Evolutionary conservation across 768 basidiomycete genomes (phyloP), one percentile per base, ranked within the genome.

Genomic region (Termitomyces bulborhizus): DNA sequence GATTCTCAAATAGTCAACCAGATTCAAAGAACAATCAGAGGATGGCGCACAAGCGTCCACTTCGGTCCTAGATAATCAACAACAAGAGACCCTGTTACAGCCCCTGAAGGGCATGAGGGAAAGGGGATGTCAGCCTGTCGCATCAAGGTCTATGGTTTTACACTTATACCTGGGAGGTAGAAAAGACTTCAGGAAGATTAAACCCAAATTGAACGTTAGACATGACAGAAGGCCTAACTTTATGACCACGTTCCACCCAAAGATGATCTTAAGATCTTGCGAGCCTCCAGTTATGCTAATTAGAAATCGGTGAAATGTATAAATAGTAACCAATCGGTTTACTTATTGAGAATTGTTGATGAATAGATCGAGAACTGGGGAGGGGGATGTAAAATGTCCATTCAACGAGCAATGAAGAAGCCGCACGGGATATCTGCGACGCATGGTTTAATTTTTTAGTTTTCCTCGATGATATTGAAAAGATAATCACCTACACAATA

Each of bases 211-310:
- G 6, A 37, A 16, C 21, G 4, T 16, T 37, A 6, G 16, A 16
- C 16, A 15, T 37, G 16, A 6, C 6, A 12, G 34, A 46, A 40
- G 60, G 36, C 61, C 79, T 41, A 65, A 88, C 89, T 86, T 88
- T 73, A 92, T 87, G 24, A 93, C 83, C 43, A 88, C 83, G 57
- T 78, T 81, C 93, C 92, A 93, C 13, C 91, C 91, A 58, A 94
- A 84, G 9, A 86, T 75, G 43, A 86, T 76, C 5, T 70, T 64
- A 26, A 93, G 73, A 6, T 82, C 75, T 11, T 68, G 62, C 32
- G 69, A 67, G 27, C 72, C 68, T 40, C 85, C 84, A 8, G 83
- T 85, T 56, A 92, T 75, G 53, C 84, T 88, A 54, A 7, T 31
- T 4, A 3, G 40, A 16, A n/a, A 26, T 18, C 12, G 4, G 16